Conservation (phyloP, 2,329 filamentous ascomycete species). For the Fusarium protoensiforme region DNA sequence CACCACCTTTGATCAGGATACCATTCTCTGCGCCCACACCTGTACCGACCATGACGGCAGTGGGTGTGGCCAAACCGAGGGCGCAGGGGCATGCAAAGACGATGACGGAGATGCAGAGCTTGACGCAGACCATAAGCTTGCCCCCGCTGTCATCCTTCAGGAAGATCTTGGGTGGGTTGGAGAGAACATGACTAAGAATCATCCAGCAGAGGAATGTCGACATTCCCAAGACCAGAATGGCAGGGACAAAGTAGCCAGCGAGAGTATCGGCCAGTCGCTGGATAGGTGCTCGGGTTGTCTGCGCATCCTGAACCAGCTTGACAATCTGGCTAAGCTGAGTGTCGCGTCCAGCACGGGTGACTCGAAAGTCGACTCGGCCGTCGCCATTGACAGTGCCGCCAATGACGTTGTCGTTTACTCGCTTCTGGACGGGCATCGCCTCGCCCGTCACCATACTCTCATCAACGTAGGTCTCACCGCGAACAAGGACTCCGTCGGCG, state of each 20-base stretch:
- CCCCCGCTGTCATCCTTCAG: slow-evolving; percentile 83
- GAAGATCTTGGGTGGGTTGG: slow-evolving; percentile 90
- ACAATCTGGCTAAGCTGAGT: slow-evolving; percentile 98
- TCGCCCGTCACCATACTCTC: slow-evolving; percentile 99
- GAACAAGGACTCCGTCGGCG: slow-evolving; percentile 87
- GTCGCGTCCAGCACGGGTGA: slow-evolving; percentile 91
- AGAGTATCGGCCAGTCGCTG: slow-evolving; percentile 91
- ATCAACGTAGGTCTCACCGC: slow-evolving; percentile 92
- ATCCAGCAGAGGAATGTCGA: slow-evolving; percentile 93
- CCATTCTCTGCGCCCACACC: slow-evolving; percentile 94
- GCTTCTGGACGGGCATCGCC: slow-evolving; percentile 93
- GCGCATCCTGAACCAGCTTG: slow-evolving; percentile 96
- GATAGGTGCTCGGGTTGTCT: slow-evolving; percentile 93
- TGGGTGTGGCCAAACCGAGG: slow-evolving; percentile 94
- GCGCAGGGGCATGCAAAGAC: slow-evolving; percentile 98
- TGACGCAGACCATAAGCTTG: slow-evolving; percentile 94
- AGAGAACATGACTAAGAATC: slow-evolving; percentile 87
- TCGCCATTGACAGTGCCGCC: slow-evolving; percentile 96
- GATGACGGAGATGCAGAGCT: slow-evolving; percentile 98
- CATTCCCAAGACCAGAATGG: slow-evolving; percentile 85
- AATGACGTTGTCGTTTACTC: slow-evolving; percentile 81
- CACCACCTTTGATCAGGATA: slow-evolving; percentile 97
- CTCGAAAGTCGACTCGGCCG: slow-evolving; percentile 90
- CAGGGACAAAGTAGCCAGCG: slow-evolving; percentile 93
- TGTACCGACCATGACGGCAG: slow-evolving; percentile 99